Base-by-base conservation (phyloP, 768 basidiomycete genomes). In the Pleurotus platypus region DNA sequence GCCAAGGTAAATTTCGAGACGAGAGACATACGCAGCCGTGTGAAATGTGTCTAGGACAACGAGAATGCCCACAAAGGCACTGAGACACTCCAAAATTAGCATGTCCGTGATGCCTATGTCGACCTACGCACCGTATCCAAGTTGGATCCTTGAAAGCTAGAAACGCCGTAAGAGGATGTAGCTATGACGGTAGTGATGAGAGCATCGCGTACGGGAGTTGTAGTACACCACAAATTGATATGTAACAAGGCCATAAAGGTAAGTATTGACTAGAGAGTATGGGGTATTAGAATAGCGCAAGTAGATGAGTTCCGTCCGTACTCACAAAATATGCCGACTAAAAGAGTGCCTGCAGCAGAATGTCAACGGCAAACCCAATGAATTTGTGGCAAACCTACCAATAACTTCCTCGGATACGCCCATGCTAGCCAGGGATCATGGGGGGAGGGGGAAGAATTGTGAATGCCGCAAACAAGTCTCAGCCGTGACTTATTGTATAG, bases 241-340 rank as follows among this genome's bases (percentile, higher is more conserved):
- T 15, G 61, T 50, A 13, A 60, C 61, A n/a, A 62, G 15, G 8
- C 61, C 61, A 37, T 59, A 62, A n/a, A 62, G 46, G 46, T 53
- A 62, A 18, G 61, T 62, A 35, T 62, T 62, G n/a, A 60, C 61
- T 62, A 22, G 11, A 35, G 38, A 46, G 24, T 39, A 11, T 4
- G 30, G 30, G 30, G 11, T 35, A 18, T 15, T 22, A 61, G 20
- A 4, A 46, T n/a, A 5, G 26, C 16, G 11, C 43, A 58, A 63
- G 30, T 27, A 35, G 18, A 40, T n/a, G 55, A 26, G 13, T 15
- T 35, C 30, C 30, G 22, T 24, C 18, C 9, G 8, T 20, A 27
- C 55, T 35, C 47, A 65, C 66, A 57, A 46, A 67, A 63, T n/a
- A 65, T 57, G 9, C 66, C 66, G 49, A 67, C 46, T 18, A 67